Percentiles rank a stretch among this genome's conserved stretches.
Conservation (phyloP, 345 rosid species). For the Hibiscus mutabilis region DNA sequence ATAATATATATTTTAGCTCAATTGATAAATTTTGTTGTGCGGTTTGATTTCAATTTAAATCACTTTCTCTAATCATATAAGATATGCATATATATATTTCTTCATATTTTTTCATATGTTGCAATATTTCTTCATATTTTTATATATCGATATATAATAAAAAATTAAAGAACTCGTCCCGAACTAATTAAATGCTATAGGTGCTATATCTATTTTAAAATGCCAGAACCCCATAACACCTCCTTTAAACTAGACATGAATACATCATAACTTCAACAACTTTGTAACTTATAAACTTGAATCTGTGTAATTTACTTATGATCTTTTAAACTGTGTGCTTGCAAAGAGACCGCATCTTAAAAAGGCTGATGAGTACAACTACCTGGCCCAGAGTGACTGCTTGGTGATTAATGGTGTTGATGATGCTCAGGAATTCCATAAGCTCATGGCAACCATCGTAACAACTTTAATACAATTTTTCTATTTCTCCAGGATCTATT, state of each 20-base stretch:
- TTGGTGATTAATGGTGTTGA: conserved; percentile 60
- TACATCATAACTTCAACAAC: not conserved
- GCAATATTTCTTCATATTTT: no score
- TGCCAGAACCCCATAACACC: not conserved
- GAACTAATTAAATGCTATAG: no score
- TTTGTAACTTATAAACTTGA: not conserved
- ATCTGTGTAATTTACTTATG: not conserved
- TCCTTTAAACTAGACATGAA: not conserved
- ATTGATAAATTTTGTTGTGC: no score
- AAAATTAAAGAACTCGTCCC: no score
- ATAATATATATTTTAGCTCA: no score
- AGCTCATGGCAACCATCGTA: conserved; percentile 58
- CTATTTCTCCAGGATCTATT: not conserved
- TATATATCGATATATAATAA: no score
- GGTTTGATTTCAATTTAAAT: no score
- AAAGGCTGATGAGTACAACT: conserved; percentile 67
- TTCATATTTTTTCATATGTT: no score
- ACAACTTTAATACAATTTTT: not conserved
- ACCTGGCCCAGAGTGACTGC: conserved; percentile 86
- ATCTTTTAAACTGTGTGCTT: conserved; percentile 13
- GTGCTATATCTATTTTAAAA: no score
- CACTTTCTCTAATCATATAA: no score
- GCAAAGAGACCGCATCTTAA: conserved; percentile 75
- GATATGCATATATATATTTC: no score
- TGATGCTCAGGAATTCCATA: conserved; percentile 62